Base-by-base conservation (phyloP, 192 early-diverging fungal species). In the Tieghemiomyces parasiticus region DNA sequence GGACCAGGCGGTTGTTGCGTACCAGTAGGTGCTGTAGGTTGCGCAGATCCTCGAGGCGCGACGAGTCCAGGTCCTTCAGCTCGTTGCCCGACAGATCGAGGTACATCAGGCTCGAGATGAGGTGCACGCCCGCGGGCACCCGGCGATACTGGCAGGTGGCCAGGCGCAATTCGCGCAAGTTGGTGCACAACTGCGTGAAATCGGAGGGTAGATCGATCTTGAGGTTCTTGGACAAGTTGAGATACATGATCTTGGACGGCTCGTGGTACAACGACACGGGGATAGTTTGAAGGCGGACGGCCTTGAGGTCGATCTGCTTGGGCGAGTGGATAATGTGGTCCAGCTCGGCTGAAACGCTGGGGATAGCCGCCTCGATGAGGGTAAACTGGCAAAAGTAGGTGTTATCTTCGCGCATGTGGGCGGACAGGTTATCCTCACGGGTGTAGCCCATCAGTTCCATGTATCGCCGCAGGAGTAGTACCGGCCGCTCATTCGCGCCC, bases 191-290 rank as follows among this genome's bases (percentile, higher is more conserved):
- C 73, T 89, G 85, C 28, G 84, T 79, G 67, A 94, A 88, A 60
- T 92, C 88, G 35, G 83, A 65, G 16, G 91, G 90, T 13, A 94
- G 67, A 49, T 90, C 87, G 50, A 94, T 76, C 38, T 84, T 69
- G 22, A 84, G 78, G 66, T 91, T 91, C 47, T 82, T 77, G 53
- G 89, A 90, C 49, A 92, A 72, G 63, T 94, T 83, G n/a, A 94
- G 75, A 20, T 79, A 77, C 6, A 78, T 70, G 34, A 92, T 90
- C 30, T 81, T 75, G 68, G 72, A 75, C 19, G 88, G 85, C 25
- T 86, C 76, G 1, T 72, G 74, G 52, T 83, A 86, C 24, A 91
- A 71, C 29, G 84, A 85, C 32, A 90, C 81, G 0, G 89, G 89
- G 35, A 94, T 79, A 2, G 86, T 84, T 30, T 87, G 78, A 42